Percentiles rank a stretch among this genome's conserved stretches.
Evolutionary conservation across 2,329 filamentous ascomycete species (phyloP).

Genomic region (Blumeria graminis): DNA sequence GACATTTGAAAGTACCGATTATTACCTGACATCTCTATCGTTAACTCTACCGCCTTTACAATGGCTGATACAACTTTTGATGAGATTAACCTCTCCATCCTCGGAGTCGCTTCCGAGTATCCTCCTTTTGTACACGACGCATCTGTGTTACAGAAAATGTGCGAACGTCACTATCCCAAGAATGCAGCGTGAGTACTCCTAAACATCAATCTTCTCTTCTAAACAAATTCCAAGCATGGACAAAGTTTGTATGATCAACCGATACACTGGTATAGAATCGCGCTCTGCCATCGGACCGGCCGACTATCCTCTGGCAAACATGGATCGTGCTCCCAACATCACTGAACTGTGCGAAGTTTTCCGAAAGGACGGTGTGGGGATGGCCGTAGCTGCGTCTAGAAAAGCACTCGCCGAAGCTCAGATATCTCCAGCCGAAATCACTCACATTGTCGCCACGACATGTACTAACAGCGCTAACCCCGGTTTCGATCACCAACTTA

Average conservation of each 20-base stretch:
- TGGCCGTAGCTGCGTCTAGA: conserved; percentile 28
- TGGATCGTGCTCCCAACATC: conserved; percentile 27
- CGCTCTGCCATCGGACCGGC: conserved; percentile 36
- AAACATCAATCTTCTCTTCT: neutral
- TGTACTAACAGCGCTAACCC: conserved; percentile 48
- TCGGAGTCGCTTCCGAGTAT: conserved; percentile 34
- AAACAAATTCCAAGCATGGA: conserved; percentile 23
- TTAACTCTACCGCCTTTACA: neutral
- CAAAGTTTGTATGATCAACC: conserved; percentile 38
- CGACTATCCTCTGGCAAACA: conserved; percentile 36
- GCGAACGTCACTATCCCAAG: conserved; percentile 32
- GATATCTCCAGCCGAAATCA: conserved; percentile 28
- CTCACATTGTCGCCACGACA: conserved; percentile 41
- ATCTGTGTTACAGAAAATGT: conserved; percentile 26
- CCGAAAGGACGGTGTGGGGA: conserved; percentile 30
- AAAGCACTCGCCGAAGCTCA: conserved; percentile 31
- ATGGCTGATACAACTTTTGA: neutral
- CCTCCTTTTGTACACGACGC: conserved; percentile 29
- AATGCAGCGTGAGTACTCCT: conserved; percentile 27
- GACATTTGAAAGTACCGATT: neutral
- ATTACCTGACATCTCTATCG: neutral
- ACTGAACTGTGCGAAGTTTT: conserved; percentile 29
- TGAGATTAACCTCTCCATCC: conserved; percentile 25
- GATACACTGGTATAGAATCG: conserved; percentile 37
- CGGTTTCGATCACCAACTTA: conserved; percentile 41